Percentiles rank a stretch among this genome's conserved stretches.
Conservation (phyloP, 331 rosid genomes). For the Malus hybrid region DNA sequence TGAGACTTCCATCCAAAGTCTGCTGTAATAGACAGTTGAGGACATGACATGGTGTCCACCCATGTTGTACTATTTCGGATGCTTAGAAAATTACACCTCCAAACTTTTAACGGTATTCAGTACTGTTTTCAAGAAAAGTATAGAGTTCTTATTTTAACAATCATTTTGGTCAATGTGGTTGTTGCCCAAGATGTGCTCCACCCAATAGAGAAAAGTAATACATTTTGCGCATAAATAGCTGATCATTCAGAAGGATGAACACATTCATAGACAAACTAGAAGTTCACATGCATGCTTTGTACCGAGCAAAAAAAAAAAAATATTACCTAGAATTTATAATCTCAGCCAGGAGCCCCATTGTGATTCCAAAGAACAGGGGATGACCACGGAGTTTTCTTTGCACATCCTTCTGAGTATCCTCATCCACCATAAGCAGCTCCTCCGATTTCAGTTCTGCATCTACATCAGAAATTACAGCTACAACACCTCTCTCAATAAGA, state of each 20-base stretch:
- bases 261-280: neutral
- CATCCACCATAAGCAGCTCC: slow-evolving; percentile 22
- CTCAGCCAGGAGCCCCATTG: slow-evolving; percentile 93
- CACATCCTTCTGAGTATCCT: slow-evolving; percentile 26
- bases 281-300: slow-evolving; percentile 10
- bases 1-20: too few species aligned
- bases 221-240: neutral
- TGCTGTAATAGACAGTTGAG: too few species aligned
- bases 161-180: neutral
- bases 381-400: slow-evolving; percentile 56
- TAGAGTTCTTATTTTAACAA: neutral
- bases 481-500: slow-evolving; percentile 12
- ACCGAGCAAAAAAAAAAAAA: slow-evolving; percentile 13
- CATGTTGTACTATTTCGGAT: neutral
- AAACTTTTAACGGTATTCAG: neutral
- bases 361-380: slow-evolving; percentile 92
- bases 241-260: neutral
- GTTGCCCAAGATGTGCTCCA: neutral
- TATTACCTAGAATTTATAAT: slow-evolving; percentile 86
- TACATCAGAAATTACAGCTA: slow-evolving; percentile 25
- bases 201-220: neutral
- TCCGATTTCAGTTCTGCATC: slow-evolving; percentile 35
- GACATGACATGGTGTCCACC: too few species aligned
- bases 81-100: neutral
- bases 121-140: neutral